Percentiles rank a stretch among this genome's conserved stretches.
Evolutionary conservation across 1,284 basidiomycete genomes (phyloP).

Genomic region (Athelia psychrophila): DNA sequence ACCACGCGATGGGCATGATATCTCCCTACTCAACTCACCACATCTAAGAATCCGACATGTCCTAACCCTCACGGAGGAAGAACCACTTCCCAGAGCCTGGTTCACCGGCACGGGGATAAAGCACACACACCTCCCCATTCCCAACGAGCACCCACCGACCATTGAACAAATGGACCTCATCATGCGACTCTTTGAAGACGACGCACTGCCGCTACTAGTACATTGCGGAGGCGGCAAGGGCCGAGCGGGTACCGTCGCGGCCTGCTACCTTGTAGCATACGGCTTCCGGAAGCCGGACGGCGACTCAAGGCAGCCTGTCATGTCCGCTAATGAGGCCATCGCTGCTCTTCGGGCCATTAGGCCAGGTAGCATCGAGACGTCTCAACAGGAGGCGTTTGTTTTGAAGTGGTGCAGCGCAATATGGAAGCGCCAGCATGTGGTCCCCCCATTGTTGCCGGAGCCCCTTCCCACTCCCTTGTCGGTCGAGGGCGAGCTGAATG

Average conservation of each 20-base stretch:
- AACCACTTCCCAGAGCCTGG: constrained; percentile 46
- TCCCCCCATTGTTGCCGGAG: constrained; percentile 45
- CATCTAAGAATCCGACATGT: constrained; percentile 53
- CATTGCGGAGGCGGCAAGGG: constrained; percentile 67
- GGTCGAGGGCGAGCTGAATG: constrained; percentile 37
- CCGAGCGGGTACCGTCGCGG: constrained; percentile 58
- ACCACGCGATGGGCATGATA: constrained; percentile 48
- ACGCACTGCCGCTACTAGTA: constrained; percentile 47
- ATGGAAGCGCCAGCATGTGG: constrained; percentile 53
- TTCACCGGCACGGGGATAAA: constrained; percentile 39
- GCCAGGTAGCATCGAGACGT: constrained; percentile 55
- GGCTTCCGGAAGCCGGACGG: constrained; percentile 41
- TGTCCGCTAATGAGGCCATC: constrained; percentile 49
- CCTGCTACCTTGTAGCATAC: constrained; percentile 56
- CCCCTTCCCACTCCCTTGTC: constrained; percentile 44
- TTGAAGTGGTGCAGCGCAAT: constrained; percentile 54
- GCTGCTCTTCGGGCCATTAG: constrained; percentile 42
- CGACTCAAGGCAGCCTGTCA: constrained; percentile 40
- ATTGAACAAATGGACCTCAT: constrained; percentile 61
- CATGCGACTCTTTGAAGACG: constrained; percentile 41
- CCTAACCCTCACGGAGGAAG: constrained; percentile 57
- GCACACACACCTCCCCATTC: constrained; percentile 57
- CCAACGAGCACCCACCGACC: constrained; percentile 51
- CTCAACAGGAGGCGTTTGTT: constrained; percentile 53
- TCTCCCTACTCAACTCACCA: constrained; percentile 41